phyloP scores from a whole-genome alignment of 2,329 filamentous ascomycete genomes.

The Aureobasidium leucospermi region DNA sequence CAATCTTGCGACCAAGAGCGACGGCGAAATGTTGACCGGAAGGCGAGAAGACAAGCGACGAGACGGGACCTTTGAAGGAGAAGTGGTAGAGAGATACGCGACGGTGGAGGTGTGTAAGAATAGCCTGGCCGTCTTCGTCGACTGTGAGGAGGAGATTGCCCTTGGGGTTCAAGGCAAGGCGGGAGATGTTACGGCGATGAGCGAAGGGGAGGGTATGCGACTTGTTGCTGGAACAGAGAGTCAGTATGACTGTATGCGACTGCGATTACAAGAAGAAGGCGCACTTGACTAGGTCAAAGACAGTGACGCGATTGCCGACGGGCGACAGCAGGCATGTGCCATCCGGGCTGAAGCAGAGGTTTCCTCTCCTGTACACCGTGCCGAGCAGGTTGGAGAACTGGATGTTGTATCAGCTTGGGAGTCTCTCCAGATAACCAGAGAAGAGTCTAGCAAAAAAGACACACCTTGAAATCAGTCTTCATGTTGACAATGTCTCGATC shows the following conservation, averaged over 20 bases:
- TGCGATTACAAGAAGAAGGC: conserved; percentile 19
- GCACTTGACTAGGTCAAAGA: conserved; percentile 94
- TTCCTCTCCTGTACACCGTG: conserved; percentile 97
- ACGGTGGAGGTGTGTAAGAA: conserved; percentile 82
- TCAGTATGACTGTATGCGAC: not conserved
- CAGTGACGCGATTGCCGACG: conserved; percentile 89
- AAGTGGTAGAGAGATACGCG: conserved; percentile 88
- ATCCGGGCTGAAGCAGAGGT: conserved; percentile 92
- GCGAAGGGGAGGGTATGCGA: conserved; percentile 82
- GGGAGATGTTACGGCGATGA: conserved; percentile 86
- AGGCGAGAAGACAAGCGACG: conserved; percentile 81
- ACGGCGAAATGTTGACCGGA: conserved; percentile 88
- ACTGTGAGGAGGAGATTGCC: conserved; percentile 89
- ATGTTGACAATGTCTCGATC: conserved; percentile 46
- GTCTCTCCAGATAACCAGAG: not conserved
- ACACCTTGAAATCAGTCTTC: conserved; percentile 98
- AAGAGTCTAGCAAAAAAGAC: not conserved
- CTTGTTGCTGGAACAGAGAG: conserved; percentile 58
- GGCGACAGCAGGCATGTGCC: conserved; percentile 92
- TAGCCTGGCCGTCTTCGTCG: conserved; percentile 89
- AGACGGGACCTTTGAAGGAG: conserved; percentile 79
- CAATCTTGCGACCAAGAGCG: conserved; percentile 75
- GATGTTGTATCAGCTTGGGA: conserved; percentile 21
- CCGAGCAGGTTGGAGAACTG: conserved; percentile 98
- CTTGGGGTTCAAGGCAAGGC: conserved; percentile 78